A percentile compares a stretch with the other conserved stretches of the same genome.
These are phyloP conservation scores for Dendrocalamus latiflorus DNA, from an alignment of 202 grass and related monocot genomes.

Conservation along the genomic window DNA sequence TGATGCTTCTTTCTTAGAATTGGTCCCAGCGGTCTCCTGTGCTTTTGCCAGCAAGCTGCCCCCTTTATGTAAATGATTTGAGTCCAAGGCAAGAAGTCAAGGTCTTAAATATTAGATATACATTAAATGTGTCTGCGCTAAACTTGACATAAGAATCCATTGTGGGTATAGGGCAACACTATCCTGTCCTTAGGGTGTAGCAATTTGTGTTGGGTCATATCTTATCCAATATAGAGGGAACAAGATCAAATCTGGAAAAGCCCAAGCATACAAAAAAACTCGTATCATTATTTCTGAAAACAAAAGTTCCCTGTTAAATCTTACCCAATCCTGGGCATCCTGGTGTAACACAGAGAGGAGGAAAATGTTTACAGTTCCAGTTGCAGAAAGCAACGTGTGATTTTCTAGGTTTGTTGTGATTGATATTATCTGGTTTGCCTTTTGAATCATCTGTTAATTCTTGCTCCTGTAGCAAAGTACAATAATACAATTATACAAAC, in stretches of 20 bases:
- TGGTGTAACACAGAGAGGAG: background rate
- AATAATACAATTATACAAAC: background rate
- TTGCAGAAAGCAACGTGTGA: background rate
- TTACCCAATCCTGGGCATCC: background rate
- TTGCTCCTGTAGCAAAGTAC: background rate
- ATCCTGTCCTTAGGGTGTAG: background rate
- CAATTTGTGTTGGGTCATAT: background rate
- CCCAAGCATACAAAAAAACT: background rate
- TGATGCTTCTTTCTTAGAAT: background rate
- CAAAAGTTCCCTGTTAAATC: background rate
- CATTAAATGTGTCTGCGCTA: background rate
- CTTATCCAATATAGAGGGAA: background rate
- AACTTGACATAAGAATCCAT: background rate
- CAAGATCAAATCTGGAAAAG: background rate
- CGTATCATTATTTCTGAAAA: background rate
- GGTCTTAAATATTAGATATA: background rate
- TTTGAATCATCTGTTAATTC: background rate
- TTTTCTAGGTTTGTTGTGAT: background rate
- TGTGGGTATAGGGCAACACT: background rate
- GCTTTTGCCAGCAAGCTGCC: background rate
- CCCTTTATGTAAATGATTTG: background rate
- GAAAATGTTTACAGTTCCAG: background rate
- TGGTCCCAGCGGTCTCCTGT: background rate
- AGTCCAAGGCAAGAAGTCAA: background rate
- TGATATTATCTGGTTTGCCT: background rate